Conservation (phyloP, 495 filamentous ascomycete genomes). For the Bacidia gigantensis region DNA sequence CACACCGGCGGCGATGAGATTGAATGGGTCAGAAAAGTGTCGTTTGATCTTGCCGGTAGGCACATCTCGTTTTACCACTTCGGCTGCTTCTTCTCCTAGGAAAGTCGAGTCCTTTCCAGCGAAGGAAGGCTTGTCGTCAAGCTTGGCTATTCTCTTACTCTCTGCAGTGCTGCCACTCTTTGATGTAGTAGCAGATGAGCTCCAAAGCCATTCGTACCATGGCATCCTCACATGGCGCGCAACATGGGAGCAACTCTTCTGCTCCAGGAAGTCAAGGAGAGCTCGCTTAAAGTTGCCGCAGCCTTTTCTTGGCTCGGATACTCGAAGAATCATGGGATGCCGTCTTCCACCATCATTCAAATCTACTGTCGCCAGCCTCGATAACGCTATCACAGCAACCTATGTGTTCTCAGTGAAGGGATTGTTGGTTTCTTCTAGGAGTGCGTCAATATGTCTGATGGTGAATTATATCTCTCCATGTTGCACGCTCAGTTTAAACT, state of each 20-base stretch:
- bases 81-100: not conserved
- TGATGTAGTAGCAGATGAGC: too few relatives aligned
- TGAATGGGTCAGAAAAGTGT: slow-evolving; percentile 51
- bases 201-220: not conserved
- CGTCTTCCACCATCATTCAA: not conserved
- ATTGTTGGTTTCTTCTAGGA: not conserved
- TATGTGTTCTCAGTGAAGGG: not conserved
- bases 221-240: not conserved
- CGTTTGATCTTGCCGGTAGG: not conserved
- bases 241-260: too few relatives aligned
- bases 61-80: not conserved
- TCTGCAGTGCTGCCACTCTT: too few relatives aligned
- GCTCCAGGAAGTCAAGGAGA: not conserved
- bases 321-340: not conserved
- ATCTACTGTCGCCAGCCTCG: not conserved
- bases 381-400: not conserved
- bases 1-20: slow-evolving; percentile 52
- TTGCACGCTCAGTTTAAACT: slow-evolving; percentile 18
- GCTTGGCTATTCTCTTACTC: not conserved
- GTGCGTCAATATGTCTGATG: slow-evolving; percentile 46
- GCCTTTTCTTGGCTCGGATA: not conserved
- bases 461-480: slow-evolving; percentile 26
- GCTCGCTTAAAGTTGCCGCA: not conserved
- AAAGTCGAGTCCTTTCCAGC: not conserved
- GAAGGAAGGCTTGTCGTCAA: too few relatives aligned